Percentiles rank a stretch among this genome's conserved stretches.
Evolutionary conservation across 2,329 filamentous ascomycete genomes (phyloP).

Genomic region (Sclerotinia sclerotiorum): DNA sequence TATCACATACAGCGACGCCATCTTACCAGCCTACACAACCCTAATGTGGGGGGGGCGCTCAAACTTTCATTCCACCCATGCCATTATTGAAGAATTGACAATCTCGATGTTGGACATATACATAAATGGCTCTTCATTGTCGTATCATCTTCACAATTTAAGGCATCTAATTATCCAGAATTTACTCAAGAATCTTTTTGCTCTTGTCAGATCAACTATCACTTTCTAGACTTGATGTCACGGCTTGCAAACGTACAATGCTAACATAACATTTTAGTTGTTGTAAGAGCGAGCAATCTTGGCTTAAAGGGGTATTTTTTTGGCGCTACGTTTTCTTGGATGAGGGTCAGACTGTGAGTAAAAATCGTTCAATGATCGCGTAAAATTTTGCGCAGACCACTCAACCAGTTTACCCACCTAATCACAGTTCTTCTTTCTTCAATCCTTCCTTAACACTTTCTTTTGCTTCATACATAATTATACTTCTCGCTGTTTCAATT

Average conservation of each 20-base stretch:
- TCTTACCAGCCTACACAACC: too few relatives aligned
- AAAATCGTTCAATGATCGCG: slow-evolving; percentile 28
- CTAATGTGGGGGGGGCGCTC: too few relatives aligned
- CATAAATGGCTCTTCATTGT: not conserved
- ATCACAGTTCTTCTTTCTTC: not conserved
- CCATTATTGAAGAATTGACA: too few relatives aligned
- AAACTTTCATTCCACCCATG: too few relatives aligned
- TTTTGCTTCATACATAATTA: not conserved
- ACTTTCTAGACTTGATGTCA: not conserved
- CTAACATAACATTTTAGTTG: slow-evolving; percentile 22
- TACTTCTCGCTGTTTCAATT: not conserved
- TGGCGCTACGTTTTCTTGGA: slow-evolving; percentile 55
- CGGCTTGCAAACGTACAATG: not conserved
- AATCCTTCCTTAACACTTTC: not conserved
- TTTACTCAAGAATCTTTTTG: too few relatives aligned
- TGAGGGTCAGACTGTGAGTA: slow-evolving; percentile 51
- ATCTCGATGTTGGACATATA: not conserved
- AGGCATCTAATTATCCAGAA: not conserved
- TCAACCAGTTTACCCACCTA: not conserved
- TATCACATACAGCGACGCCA: too few relatives aligned
- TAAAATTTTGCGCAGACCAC: not conserved
- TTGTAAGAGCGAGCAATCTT: slow-evolving; percentile 47
- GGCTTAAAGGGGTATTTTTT: slow-evolving; percentile 51
- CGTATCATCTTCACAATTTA: not conserved
- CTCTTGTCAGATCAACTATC: not conserved